Conservation (phyloP, 2,329 filamentous ascomycete species). For the Davidsoniella australis region DNA sequence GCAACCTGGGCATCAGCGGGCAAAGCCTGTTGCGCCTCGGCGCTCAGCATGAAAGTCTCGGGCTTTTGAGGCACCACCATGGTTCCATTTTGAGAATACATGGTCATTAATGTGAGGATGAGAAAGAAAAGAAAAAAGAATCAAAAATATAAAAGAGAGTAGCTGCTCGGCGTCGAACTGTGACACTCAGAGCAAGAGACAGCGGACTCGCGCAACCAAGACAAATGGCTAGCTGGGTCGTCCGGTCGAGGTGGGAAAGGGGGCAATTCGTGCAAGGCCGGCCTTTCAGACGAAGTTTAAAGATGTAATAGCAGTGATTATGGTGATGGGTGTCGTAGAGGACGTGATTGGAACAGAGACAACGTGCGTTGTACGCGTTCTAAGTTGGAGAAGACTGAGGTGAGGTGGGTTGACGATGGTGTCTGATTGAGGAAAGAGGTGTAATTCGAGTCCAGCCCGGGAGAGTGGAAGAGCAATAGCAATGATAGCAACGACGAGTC, state of each 20-base stretch:
- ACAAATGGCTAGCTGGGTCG: neutral
- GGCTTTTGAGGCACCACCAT: constrained; percentile 93
- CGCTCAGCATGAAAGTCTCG: constrained; percentile 96
- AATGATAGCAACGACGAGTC: neutral
- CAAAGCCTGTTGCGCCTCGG: constrained; percentile 88
- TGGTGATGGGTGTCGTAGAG: constrained; percentile 7
- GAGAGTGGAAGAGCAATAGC: neutral
- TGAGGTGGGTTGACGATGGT: neutral
- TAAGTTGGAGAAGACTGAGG: constrained; percentile 1
- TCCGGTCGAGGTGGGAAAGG: neutral
- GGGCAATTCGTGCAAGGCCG: constrained; percentile 2
- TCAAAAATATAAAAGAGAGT: constrained; percentile 4
- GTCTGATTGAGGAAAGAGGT: neutral
- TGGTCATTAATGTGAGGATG: constrained; percentile 20
- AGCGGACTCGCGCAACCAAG: neutral
- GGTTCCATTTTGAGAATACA: constrained; percentile 69
- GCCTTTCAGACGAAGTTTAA: constrained; percentile 5
- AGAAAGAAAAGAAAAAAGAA: constrained; percentile 1
- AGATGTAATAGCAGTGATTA: neutral
- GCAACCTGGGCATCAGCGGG: constrained; percentile 94
- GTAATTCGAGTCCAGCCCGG: constrained; percentile 15
- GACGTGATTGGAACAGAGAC: constrained; percentile 7
- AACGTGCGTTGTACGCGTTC: constrained; percentile 3
- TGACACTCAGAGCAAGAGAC: too few species aligned
- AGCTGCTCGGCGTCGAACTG: neutral